Base-by-base conservation (phyloP, 352 stramenopile genomes). In the Globisporangium iwayamae region DNA sequence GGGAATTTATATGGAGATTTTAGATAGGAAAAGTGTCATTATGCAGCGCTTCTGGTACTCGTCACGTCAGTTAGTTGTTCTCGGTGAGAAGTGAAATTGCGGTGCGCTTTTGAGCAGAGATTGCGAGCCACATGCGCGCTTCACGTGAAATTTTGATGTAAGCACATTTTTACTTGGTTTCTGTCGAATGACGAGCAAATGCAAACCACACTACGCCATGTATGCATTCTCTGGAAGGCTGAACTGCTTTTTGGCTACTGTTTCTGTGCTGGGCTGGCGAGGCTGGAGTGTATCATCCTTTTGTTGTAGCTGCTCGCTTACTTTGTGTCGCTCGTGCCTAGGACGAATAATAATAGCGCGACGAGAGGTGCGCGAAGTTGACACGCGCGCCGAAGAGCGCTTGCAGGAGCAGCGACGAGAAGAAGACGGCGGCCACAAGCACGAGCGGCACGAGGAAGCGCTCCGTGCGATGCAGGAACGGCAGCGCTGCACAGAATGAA, bases 391-490 rank as follows among this genome's bases (percentile, higher is more conserved):
- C 84, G 39, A 91, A 90, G 18, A 94, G 51, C 39, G 82, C 66
- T 55, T 87, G 76, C 36, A 98, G 70, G 39, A 96, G 67, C 41
- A 97, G 62, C n/a, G 87, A 93, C 36, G 89, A 83, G 51, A 96
- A 11, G 53, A 96, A 96, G 51, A 93, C 52, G 30, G 78, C 74
- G 41, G 76, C 69, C n/a, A 97, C 76, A 9, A 83, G 54, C 32
- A 96, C 79, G 34, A 96, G 78, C 28, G 91, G 92, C 53, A 93
- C 79, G 25, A 98, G 66, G 39, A 97, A 90, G 30, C 92, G 86
- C 69, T 98, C 90, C 3, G 92, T 97, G 58, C 87, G 88, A 67
- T 95, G 83, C 20, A 98, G 73, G 65, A 97, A 97, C 10, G 91
- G 90, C 18, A 98, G 76, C 14, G 89, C 87, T 94, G 65, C 8